phyloP scores from a whole-genome alignment of 1,139 yeast species.

The Blastobotrys apis region DNA sequence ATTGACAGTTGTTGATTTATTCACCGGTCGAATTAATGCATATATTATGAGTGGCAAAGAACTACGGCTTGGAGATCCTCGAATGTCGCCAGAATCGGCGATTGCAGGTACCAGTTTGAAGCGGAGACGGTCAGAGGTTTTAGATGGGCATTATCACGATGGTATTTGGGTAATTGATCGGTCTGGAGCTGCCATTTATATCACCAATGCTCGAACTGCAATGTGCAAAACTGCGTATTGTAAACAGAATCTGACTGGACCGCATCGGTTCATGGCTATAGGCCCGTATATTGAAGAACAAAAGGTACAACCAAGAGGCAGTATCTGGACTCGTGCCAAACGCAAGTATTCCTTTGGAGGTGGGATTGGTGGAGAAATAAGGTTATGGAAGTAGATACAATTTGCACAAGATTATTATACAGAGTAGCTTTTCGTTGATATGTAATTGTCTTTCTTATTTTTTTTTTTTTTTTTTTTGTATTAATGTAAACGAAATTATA shows the following conservation, averaged over 20 bases:
- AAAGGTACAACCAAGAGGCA: background rate
- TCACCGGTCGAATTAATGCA: constrained; percentile 1
- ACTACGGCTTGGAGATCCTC: constrained; percentile 1
- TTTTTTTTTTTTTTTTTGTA: no score
- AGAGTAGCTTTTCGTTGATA: no score
- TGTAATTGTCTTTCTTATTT: no score
- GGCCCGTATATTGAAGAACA: constrained; percentile 11
- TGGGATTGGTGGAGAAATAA: no score
- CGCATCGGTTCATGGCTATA: constrained; percentile 2
- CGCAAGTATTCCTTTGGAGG: background rate
- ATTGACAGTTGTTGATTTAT: constrained; percentile 4
- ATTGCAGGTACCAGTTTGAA: background rate
- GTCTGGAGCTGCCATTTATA: constrained; percentile 5
- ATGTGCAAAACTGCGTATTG: constrained; percentile 10
- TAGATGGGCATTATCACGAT: no score
- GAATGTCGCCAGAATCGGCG: background rate
- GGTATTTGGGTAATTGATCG: constrained; percentile 14
- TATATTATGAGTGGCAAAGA: constrained; percentile 10
- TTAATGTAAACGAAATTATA: no score
- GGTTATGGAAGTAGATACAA: no score
- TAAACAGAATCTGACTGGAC: constrained; percentile 5
- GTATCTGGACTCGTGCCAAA: background rate
- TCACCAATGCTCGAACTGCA: constrained; percentile 5
- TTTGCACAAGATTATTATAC: no score
- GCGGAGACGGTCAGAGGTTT: no score